These are phyloP conservation scores for Plasmodium chabaudi DNA, from an alignment of 169 alveolate genomes.

Conservation along the genomic window DNA sequence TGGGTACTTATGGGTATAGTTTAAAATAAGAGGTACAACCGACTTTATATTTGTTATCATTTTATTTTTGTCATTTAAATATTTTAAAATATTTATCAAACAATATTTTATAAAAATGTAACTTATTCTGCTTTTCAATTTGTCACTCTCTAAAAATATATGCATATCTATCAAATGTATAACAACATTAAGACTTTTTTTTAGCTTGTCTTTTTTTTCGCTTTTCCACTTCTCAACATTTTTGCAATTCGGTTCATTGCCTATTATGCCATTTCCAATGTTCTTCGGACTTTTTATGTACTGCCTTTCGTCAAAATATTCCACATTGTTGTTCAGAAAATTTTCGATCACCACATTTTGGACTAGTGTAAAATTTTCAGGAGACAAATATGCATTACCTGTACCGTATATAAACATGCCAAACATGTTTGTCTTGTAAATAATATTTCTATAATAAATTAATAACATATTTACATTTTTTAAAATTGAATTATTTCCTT, in stretches of 20 bases:
- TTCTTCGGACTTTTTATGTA: neutral
- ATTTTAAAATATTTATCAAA: constrained; percentile 7
- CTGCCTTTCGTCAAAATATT: constrained; percentile 5
- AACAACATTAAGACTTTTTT: constrained; percentile 18
- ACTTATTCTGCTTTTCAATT: constrained; percentile 17
- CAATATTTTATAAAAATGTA: constrained; percentile 13
- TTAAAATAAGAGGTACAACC: constrained; percentile 13
- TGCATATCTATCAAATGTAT: constrained; percentile 13
- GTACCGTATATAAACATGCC: neutral
- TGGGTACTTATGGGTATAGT: constrained; percentile 34
- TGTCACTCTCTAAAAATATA: constrained; percentile 10
- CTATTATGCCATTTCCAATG: neutral
- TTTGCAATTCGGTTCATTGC: neutral
- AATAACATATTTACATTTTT: constrained; percentile 21
- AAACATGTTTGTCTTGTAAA: constrained; percentile 7
- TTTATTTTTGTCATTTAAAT: neutral
- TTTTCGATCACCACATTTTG: constrained; percentile 18
- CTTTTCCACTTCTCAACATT: neutral
- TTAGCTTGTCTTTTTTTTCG: neutral
- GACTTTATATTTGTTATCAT: constrained; percentile 32
- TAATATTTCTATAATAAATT: constrained; percentile 21
- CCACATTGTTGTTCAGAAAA: constrained; percentile 17
- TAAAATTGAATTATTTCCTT: neutral
- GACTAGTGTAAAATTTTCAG: constrained; percentile 12
- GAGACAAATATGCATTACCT: constrained; percentile 19